Base-by-base conservation (phyloP, 2,329 filamentous ascomycete species). In the Mycosphaerelloides madeirae region DNA sequence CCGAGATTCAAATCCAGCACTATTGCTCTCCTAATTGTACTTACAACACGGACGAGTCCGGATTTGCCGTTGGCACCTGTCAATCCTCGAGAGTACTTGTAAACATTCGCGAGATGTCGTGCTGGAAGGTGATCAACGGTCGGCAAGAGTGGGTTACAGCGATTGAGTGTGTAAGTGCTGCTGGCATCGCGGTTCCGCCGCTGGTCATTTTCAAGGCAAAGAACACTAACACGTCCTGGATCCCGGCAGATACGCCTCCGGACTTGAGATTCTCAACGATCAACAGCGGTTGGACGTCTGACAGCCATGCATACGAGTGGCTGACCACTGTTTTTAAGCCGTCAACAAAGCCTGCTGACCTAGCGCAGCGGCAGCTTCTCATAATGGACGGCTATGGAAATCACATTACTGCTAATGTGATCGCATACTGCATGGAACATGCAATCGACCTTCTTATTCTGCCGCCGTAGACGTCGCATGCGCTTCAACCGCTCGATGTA, bases 401-500 rank as follows among this genome's bases (percentile, higher is more conserved):
- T 18, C 41, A 50, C 25, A 39, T 50, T 28, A 48, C 48, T 3
- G 36, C 48, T 1, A 48, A 39, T 1, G 15, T 49, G 0, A 52
- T 46, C 3, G 14, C 43, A 2, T 38, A 19, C 31, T 52, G 39
- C 18, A 49, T 46, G 46, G 12, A 46, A 1, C 14, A 49, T 16
- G 31, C 20, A 1, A 46, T 46, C n/a, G 42, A 46, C 25, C 22
- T 49, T 3, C 38, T 52, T 1, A 34, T 52, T 11, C 35, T 52
- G 9, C 46, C 46, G n/a, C 49, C 46, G 6, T 42, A 49, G 25
- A 31, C n/a, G 3, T 43, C 46, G 6, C 42, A 49, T 38, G 18
- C 49, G 2, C 38, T 51, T 1, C 38, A 52, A 35, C 49, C 46
- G 1, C 42, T 52, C 2, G 41, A 49, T 28, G 38, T 52, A 2